Evolutionary conservation across 225 moss, liverwort and hornwort species (phyloP), one percentile per base, ranked within the genome.

Genomic region (Ulota crispa): DNA sequence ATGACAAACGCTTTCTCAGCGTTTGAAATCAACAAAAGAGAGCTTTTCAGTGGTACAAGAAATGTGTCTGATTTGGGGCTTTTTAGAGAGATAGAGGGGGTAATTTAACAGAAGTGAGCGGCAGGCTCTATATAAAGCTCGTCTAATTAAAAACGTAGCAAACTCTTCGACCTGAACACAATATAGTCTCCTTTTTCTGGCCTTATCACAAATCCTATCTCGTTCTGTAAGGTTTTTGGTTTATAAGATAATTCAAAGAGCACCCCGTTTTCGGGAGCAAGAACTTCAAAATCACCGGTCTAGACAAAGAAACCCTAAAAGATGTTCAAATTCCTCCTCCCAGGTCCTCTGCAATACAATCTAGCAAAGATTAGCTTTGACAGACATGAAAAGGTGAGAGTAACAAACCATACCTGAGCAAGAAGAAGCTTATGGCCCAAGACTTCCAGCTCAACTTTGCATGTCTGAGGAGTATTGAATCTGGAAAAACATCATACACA

Each of bases 401-500:
- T 30, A 41, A 15, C 12, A n/a, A 34, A 12, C 37, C 50, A 26
- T n/a, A 95, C 95, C 96, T 94, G 94, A 24, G 92, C 83, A 52
- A 95, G 83, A 81, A 92, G 86, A 69, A 96, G 88, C 73, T 88
- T 95, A 79, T 95, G 95, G 78, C 96, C 95, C 26, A 95, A 68
- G 61, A 92, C 86, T 64, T 96, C 92, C 52, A 96, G 71, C 85
- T 92, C 93, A 15, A 96, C 80, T 69, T 89, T 85, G 56, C 82
- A 87, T 64, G 95, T 88, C 31, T 86, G 92, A 59, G 91, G 93
- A 57, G 92, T 91, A 28, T 92, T 93, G 75, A 95, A 93, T 78
- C 96, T 96, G 88, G 55, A 68, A 80, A 9, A 78, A 4, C 26
- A 80, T 13, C 67, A 39, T 57, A 62, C 70, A 54, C 24, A 72